These are phyloP conservation scores for Fusarium sp. DNA, from an alignment of 2,329 filamentous ascomycete species.

Conservation along the genomic window DNA sequence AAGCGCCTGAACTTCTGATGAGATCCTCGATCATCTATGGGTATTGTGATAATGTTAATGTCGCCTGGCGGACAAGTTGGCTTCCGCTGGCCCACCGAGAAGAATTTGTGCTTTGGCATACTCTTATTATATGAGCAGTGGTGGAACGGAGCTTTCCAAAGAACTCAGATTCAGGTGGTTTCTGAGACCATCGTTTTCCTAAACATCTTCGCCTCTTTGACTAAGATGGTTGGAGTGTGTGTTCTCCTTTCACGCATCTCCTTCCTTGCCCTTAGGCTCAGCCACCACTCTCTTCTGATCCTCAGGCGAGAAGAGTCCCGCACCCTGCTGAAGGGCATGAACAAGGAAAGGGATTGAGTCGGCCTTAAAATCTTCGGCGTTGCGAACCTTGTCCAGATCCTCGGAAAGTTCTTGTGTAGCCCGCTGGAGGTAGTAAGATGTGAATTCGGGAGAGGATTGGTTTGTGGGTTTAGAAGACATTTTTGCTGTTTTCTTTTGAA, in stretches of 20 bases:
- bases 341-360: slow-evolving; percentile 74
- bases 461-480: slow-evolving; percentile 37
- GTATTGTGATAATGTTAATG: not conserved
- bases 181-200: not conserved
- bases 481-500: not conserved
- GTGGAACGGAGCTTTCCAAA: not conserved
- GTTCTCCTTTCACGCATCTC: slow-evolving; percentile 18
- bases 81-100: not conserved
- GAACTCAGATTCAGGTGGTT: not conserved
- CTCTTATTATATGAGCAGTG: not conserved
- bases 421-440: slow-evolving; percentile 75
- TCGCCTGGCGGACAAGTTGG: not conserved
- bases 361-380: slow-evolving; percentile 75
- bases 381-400: slow-evolving; percentile 76
- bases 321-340: slow-evolving; percentile 75
- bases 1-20: not conserved
- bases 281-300: slow-evolving; percentile 51
- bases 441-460: slow-evolving; percentile 59
- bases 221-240: not conserved
- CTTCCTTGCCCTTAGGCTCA: slow-evolving; percentile 27
- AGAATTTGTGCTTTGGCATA: not conserved
- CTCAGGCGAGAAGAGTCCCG: slow-evolving; percentile 64
- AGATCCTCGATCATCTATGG: not conserved
- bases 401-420: slow-evolving; percentile 77
- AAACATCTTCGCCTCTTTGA: not conserved